Percentiles rank a stretch among this genome's conserved stretches.
Evolutionary conservation across 306 rosid species (phyloP).

Genomic region (Luffa aegyptiaca): DNA sequence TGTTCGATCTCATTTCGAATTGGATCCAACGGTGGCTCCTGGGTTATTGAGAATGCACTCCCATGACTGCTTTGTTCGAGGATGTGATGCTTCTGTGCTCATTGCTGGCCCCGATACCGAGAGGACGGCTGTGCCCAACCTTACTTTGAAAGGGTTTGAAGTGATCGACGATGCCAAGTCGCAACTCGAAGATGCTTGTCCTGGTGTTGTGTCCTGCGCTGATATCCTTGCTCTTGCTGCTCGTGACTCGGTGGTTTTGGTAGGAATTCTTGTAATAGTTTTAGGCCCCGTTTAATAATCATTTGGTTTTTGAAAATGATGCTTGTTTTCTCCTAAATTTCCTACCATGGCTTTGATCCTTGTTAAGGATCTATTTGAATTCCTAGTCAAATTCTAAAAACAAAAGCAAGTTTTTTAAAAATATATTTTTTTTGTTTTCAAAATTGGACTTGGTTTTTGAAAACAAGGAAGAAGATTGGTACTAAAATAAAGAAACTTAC

Average conservation of each 20-base stretch:
- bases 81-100: conserved; percentile 8
- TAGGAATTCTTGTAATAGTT: neutral
- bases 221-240: conserved; percentile 11
- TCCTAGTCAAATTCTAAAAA: too few species aligned
- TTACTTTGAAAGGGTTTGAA: conserved; percentile 1
- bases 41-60: conserved; percentile 6
- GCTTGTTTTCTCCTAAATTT: too few species aligned
- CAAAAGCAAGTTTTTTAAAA: too few species aligned
- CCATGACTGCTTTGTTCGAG: conserved; percentile 11
- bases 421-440: too few species aligned
- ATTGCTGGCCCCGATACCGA: neutral
- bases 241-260: conserved; percentile 10
- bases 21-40: neutral
- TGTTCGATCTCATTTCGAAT: neutral
- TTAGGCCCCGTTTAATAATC: too few species aligned
- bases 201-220: conserved; percentile 6
- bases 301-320: too few species aligned
- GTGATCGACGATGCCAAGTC: conserved; percentile 8
- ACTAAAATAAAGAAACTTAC: too few species aligned
- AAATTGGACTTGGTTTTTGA: too few species aligned
- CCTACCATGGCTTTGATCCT: too few species aligned
- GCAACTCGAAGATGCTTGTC: neutral
- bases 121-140: conserved; percentile 4
- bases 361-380: too few species aligned
- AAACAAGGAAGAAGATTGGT: too few species aligned